Conservation (phyloP, 2,329 filamentous ascomycete species). For the Teratosphaeria nubilosa region DNA sequence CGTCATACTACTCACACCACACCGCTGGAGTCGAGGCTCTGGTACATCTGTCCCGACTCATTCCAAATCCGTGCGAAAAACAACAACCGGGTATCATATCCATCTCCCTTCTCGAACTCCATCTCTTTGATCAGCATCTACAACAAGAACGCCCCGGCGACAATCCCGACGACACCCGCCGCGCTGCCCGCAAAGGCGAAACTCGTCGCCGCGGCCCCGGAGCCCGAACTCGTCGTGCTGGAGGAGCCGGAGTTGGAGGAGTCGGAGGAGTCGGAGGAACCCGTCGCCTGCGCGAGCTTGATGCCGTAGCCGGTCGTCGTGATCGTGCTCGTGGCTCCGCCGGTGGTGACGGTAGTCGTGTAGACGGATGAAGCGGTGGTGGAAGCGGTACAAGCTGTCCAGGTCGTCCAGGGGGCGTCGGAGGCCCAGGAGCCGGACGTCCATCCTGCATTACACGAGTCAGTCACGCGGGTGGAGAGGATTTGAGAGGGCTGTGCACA, state of each 20-base stretch:
- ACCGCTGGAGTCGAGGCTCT: no score
- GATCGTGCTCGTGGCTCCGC: constrained; percentile 11
- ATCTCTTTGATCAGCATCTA: constrained; percentile 5
- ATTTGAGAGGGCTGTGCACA: constrained; percentile 4
- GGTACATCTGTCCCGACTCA: no score
- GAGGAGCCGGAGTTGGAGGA: constrained; percentile 5
- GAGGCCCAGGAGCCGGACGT: constrained; percentile 22
- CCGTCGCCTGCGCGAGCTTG: constrained; percentile 18
- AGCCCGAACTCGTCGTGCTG: constrained; percentile 8
- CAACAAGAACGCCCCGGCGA: constrained; percentile 22
- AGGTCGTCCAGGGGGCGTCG: constrained; percentile 26
- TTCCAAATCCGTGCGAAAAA: not conserved
- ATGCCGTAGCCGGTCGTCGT: constrained; percentile 22
- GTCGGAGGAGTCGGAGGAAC: not conserved
- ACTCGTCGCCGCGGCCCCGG: constrained; percentile 15
- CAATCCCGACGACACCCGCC: constrained; percentile 20
- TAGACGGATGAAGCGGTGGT: constrained; percentile 22
- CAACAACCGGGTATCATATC: not conserved
- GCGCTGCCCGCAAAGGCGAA: constrained; percentile 17
- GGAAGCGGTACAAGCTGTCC: constrained; percentile 23
- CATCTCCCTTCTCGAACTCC: not conserved
- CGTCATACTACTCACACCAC: no score
- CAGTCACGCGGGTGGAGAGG: no score
- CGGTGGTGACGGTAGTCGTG: constrained; percentile 22
- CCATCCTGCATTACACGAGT: constrained; percentile 16